Evolutionary conservation across 2,329 filamentous ascomycete genomes (phyloP).

Genomic region (Trichoderma asperellum): DNA sequence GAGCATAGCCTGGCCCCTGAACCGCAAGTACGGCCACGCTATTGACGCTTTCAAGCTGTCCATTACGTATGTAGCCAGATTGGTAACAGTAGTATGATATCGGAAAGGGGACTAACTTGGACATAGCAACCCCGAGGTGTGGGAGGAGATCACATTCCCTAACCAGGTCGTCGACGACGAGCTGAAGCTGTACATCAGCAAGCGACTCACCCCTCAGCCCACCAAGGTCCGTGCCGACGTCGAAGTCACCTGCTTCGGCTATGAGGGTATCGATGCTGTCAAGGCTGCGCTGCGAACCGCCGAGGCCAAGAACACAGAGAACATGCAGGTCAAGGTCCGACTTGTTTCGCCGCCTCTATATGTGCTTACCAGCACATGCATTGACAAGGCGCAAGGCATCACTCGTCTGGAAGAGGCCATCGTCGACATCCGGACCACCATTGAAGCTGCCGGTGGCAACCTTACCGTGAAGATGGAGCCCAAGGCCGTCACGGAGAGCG

Average conservation of each 20-base stretch:
- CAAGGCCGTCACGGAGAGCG: constrained; percentile 98
- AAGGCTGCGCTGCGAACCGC: constrained; percentile 90
- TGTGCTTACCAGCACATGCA: constrained; percentile 90
- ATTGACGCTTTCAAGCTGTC: constrained; percentile 99
- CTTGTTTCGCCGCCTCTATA: constrained; percentile 97
- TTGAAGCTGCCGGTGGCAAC: constrained; percentile 75
- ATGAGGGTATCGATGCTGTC: constrained; percentile 97
- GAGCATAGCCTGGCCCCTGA: constrained; percentile 93
- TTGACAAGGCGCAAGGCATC: constrained; percentile 91
- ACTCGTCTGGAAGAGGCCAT: constrained; percentile 86
- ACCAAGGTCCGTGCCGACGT: constrained; percentile 98
- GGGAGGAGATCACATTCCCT: constrained; percentile 90
- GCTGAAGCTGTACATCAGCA: constrained; percentile 92
- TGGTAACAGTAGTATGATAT: background rate
- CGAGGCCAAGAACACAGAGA: constrained; percentile 87
- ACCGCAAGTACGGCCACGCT: constrained; percentile 95
- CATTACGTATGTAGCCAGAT: constrained; percentile 72
- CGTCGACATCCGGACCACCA: constrained; percentile 79
- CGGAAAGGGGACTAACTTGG: constrained; percentile 30
- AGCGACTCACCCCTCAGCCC: constrained; percentile 95
- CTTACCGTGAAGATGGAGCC: constrained; percentile 97
- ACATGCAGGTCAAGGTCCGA: constrained; percentile 96
- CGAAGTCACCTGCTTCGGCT: constrained; percentile 92
- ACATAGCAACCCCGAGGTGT: constrained; percentile 87
- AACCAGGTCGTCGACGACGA: constrained; percentile 85